Percentiles rank a stretch among this genome's conserved stretches.
phyloP scores from a whole-genome alignment of 2,329 filamentous ascomycete genomes.

The Fusarium anthophilum region DNA sequence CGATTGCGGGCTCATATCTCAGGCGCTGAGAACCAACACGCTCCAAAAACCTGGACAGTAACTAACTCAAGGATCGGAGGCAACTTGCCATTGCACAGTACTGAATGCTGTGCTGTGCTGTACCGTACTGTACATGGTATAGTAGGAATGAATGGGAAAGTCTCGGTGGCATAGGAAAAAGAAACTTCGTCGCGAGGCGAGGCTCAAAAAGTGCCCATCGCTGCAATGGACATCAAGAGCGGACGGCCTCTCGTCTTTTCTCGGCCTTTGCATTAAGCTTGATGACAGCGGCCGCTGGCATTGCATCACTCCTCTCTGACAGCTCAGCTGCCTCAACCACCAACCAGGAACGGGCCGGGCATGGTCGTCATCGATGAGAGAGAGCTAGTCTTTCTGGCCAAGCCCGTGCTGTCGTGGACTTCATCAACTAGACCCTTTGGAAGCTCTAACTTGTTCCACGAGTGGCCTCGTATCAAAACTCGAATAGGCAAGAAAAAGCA shows the following conservation, averaged over 20 bases:
- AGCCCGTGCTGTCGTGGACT: not conserved
- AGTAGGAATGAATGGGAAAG: not conserved
- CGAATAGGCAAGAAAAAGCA: conserved; percentile 25
- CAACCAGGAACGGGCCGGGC: conserved; percentile 30
- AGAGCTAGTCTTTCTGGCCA: not conserved
- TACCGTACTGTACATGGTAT: not conserved
- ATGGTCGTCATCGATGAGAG: not conserved
- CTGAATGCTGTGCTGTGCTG: not conserved
- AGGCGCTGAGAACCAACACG: conserved; percentile 22
- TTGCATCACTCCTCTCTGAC: conserved; percentile 8
- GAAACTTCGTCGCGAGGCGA: not conserved
- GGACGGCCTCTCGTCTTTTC: not conserved
- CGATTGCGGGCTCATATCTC: conserved; percentile 30
- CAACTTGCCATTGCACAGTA: not conserved
- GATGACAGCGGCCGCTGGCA: not conserved
- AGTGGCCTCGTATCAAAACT: conserved; percentile 1
- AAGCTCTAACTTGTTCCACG: not conserved
- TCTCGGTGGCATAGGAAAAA: not conserved
- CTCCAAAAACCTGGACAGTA: not conserved
- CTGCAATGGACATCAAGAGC: not conserved
- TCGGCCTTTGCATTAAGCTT: not conserved
- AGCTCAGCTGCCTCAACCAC: conserved; percentile 11
- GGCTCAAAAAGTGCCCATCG: not conserved
- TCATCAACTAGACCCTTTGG: not conserved
- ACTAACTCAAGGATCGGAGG: not conserved